Evolutionary conservation across 805 yeast genomes (phyloP), one percentile per base, ranked within the genome.

Genomic region (Jamesozyma spencerorum): DNA sequence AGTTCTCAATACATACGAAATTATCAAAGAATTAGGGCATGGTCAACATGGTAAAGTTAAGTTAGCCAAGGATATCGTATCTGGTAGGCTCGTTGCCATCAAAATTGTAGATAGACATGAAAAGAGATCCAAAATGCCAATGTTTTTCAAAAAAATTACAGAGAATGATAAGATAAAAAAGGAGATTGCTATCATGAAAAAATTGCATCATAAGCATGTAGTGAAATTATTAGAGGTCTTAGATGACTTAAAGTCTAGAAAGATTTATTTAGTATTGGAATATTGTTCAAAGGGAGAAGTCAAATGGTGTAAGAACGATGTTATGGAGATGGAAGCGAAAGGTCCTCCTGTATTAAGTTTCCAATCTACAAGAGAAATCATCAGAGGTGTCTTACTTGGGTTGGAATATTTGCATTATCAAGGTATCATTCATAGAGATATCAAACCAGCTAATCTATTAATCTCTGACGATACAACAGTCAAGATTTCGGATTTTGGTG

Each of bases 31-130:
- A 63, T 70, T 92, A 24, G 98, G 98, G 6, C 72, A 85, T 30
- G 98, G 98, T n/a, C 96, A 90, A 60, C 97, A 92, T 63, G 98
- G 98, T 13, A 90, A 87, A 60, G 98, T 92, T 31, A 92, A 92
- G 59, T 70, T 92, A 17, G 98, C 95, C 0, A 75, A 75, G 45
- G 92, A 88, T 57, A 62, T 81, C 39, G 70, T 74, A 17, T 64
- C 73, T 4, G 68, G 72, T 36, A 78, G 74, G 47, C 66, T 76
- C 28, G 96, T 86, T 14, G 98, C 98, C 2, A 88, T 92, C 42
- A 92, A 92, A 58, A 85, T 92, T 41, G 90, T 92, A 29, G 87
- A 85, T 61, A 72, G 97, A 40, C 76, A 76, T 38, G 77, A 58
- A 39, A 57, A 56, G 40, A 54, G 37, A 27, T 40, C 51, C 15